Base-by-base conservation (phyloP, 78 protist species). In the Dictyostelium firmibasis region DNA sequence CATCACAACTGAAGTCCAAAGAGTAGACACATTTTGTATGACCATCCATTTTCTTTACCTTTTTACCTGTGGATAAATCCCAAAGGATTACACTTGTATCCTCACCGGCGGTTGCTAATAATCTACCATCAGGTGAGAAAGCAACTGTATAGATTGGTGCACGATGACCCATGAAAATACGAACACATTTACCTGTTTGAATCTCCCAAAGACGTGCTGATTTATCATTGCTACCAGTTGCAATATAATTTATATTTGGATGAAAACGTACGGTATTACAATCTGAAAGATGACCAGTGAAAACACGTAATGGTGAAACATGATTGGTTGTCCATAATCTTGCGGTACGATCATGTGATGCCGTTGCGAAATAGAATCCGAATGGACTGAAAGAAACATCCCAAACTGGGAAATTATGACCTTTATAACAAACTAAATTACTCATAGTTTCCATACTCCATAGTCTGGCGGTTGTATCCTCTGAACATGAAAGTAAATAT, bases 321-420 rank as follows among this genome's bases (percentile, higher is more conserved):
- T 75, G n/a, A 35, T 98, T 96, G 16, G 98, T 95, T 13, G 94
- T 16, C 99, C 99, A 98, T n/a, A 98, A 84, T 16, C 99, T 57
- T 13, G 99, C 99, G 3, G 99, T 98, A 78, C 92, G 64, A 64
- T 98, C 99, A 41, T 86, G 93, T 5, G 97, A 86, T 5, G 97
- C 99, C 0, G 98, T 87, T 9, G 98, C 99, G 81, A 98, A 98
- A 95, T 98, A 98, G 83, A 76, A 86, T 0, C 97, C 97, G 47
- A 96, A 74, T 33, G 99, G 97, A 10, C 96, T 67, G 50, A 98
- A 96, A n/a, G 31, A 23, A 3, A 97, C 98, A 77, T 94, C 96
- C 99, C 99, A 98, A 27, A 98, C 98, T 23, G 99, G 99, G 57
- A n/a, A 95, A 69, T 69, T 76, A 91, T 98, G 99, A 23, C 99